Evolutionary conservation across 345 rosid species (phyloP).

Genomic region (Pugionium cornutum): DNA sequence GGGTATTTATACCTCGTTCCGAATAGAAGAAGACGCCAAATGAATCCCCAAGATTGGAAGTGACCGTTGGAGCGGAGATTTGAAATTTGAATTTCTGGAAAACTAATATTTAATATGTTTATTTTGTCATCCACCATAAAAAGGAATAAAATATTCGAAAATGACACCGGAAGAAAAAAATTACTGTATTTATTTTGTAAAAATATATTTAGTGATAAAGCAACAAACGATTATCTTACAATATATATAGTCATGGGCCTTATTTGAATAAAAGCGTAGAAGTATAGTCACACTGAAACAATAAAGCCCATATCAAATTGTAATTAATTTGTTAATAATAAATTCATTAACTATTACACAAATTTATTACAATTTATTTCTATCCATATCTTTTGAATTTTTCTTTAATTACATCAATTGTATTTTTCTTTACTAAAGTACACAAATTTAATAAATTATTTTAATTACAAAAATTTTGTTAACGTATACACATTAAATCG

Average conservation of each 20-base stretch:
- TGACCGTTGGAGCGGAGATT: constrained; percentile 57
- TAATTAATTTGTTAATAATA: too few species aligned
- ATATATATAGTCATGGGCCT: not conserved
- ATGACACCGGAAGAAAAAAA: not conserved
- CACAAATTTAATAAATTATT: too few species aligned
- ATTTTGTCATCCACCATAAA: not conserved
- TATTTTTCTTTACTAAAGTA: too few species aligned
- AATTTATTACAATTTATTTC: too few species aligned
- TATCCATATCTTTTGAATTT: too few species aligned
- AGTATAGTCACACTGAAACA: not conserved
- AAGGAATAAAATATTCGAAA: not conserved
- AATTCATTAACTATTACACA: too few species aligned
- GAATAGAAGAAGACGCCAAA: not conserved
- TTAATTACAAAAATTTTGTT: too few species aligned
- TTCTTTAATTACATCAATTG: too few species aligned
- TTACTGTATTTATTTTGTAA: not conserved
- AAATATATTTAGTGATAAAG: too few species aligned
- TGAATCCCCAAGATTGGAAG: constrained; percentile 4
- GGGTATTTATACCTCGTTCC: constrained; percentile 26
- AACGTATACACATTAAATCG: too few species aligned
- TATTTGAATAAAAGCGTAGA: not conserved
- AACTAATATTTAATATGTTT: not conserved
- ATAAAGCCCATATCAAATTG: not conserved
- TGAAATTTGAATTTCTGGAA: constrained; percentile 48
- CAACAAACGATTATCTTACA: too few species aligned